Base-by-base conservation (phyloP, 2,329 filamentous ascomycete genomes). In the Cercospora sesami region DNA sequence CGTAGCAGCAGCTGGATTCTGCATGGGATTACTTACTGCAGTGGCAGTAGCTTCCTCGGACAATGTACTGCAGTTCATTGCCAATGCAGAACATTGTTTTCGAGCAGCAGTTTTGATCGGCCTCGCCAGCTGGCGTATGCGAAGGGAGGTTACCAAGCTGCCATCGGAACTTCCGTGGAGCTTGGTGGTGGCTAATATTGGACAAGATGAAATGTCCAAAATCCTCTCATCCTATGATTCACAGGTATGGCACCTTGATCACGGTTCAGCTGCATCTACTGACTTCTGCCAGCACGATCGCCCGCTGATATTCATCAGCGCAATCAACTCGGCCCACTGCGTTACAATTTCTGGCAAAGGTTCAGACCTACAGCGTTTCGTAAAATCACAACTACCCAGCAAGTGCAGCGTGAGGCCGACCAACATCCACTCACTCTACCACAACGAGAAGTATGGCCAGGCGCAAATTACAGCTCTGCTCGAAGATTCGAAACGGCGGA, bases 361-460 rank as follows among this genome's bases (percentile, higher is more conserved):
- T 9, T 3, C 10, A 10, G 42, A 21, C 16, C 28, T 68, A 6
- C 31, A 48, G 26, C 30, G 28, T 9, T 68, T 68, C 21, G 55
- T 53, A 14, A 33, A 61, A 21, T 36, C 39, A 18, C n/a, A 23
- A 23, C 45, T 68, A n/a, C 65, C 30, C 7, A 33, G 26, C 12
- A 64, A 42, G 12, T 64, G 65, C 31, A 64, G 61, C 30, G 31
- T 64, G 9, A 63, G 60, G 36, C 45, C 65, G 8, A 63, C 60
- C n/a, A 58, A 67, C 28, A 57, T 67, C 2, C 55, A 26, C 33
- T 67, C 60, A 26, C 65, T 62, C 18, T 67, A 67, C 57, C 65
- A 67, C 21, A 59, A 51, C 48, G 21, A 39, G 16, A 26, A 48
- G 16, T 48, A 48, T 26, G 51, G 60, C 16, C 21, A 21, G 8